Evolutionary conservation across 1,284 basidiomycete genomes (phyloP), one percentile per base, ranked within the genome.

Genomic region (Phaffia rhodozyma): DNA sequence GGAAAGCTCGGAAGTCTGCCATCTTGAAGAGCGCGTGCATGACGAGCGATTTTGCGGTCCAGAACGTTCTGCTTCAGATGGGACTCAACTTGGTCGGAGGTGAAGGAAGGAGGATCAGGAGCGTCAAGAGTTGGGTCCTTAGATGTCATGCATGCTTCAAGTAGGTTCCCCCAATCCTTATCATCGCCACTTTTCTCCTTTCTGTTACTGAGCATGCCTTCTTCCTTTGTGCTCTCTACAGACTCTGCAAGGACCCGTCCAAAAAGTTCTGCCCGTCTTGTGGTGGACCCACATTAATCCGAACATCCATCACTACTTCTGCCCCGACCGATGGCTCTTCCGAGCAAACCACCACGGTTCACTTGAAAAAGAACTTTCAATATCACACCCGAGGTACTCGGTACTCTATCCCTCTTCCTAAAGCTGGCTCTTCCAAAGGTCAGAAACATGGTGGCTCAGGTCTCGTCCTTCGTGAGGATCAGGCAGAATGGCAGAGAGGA

Each of bases 121-220:
- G 85, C 69, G 86, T 98, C 38, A 92, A 94, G 78, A 97, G 86
- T 67, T 98, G 91, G 89, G 91, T 97, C 1, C 78, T 98, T 68
- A 79, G 96, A 65, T 99, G 96, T 76, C 96, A 99, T 77, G 96
- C 92, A 21, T 99, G 96, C 77, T 97, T 93, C 83, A 97, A 97
- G 92, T 97, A 72, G 76, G 90, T 80, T n/a, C 34, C 13, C 29
- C 30, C 43, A 61, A 51, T 60, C 58, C 25, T 58, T 20, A 20
- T 34, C 23, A 16, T n/a, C 50, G 49, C 16, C 50, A 55, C 52
- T 32, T 58, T 30, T 30, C 53, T 50, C 30, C 6, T 64, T 47
- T 25, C 1, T 53, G 0, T 25, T 63, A 54, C 16, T 60, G 55
- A 55, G 32, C 20, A 38, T 60, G 23, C n/a, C 55, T 57, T 23